Evolutionary conservation across 805 yeast genomes (phyloP), one percentile per base, ranked within the genome.

Genomic region (Saturnispora ahearnii): DNA sequence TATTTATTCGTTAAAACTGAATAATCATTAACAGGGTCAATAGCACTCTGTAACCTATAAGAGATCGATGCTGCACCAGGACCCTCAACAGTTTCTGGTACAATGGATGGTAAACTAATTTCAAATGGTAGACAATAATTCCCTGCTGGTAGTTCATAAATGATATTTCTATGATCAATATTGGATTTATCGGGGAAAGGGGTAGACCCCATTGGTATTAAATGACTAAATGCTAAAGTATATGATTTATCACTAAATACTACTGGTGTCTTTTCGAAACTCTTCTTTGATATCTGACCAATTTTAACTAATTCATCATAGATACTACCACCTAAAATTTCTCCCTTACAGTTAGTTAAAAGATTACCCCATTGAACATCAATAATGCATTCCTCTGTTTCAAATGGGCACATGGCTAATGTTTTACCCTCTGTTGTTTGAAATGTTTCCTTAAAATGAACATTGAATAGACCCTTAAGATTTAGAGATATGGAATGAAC

Each of bases 71-170:
- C 78, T 41, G 66, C 63, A 26, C 62, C 59, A 44, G 76, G 62
- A 3, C 80, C 79, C 59, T 77, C 81, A 1, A 77, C 69, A 0
- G 81, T 71, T 54, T 76, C 82, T 10, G 76, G 69, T 0, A 72
- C 55, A 49, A 71, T 69, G 1, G 77, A 68, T 0, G 82, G 81
- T 28, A 77, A 59, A 11, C 59, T 61, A 8, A 71, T 62, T 32
- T 54, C 59, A 54, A 77, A 77, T 0, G 81, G 81, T 46, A 77
- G 60, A 41, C 72, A 69, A 55, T 77, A 77, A 57, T 77, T 77
- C 1, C 81, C 82, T 49, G 71, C 64, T 2, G 79, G 79, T 29
- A 77, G 61, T 12, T 68, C 60, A 55, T 67, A 77, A 6, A 50
- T 15, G 8, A 49, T 32, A 18, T 45, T 45, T 8, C 42, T 32